Conservation (phyloP, 192 early-diverging fungal genomes). For the Coemansia pectinata region DNA sequence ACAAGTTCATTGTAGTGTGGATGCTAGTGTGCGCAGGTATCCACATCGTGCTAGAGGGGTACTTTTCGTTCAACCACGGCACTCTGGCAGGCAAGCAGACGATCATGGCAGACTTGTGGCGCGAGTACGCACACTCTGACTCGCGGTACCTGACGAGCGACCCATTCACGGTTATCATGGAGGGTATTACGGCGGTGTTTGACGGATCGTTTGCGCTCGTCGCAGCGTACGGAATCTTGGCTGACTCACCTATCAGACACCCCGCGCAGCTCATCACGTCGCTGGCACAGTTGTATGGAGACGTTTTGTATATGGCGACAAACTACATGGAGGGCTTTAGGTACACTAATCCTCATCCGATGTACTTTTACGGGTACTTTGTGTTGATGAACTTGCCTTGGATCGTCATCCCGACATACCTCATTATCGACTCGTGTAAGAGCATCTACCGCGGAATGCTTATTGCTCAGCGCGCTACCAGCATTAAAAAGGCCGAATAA, state of each 20-base stretch:
- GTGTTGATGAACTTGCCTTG: slow-evolving; percentile 79
- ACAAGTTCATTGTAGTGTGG: slow-evolving; percentile 73
- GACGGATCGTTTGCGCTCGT: slow-evolving; percentile 64
- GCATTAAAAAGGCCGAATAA: slow-evolving; percentile 52
- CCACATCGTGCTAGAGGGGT: slow-evolving; percentile 84
- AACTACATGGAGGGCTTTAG: slow-evolving; percentile 66
- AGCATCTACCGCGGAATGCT: slow-evolving; percentile 59
- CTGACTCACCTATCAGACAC: slow-evolving; percentile 58
- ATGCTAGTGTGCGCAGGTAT: slow-evolving; percentile 79
- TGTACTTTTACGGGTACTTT: slow-evolving; percentile 94
- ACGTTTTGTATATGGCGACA: slow-evolving; percentile 79
- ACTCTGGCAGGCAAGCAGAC: slow-evolving; percentile 67
- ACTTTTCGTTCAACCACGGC: slow-evolving; percentile 72
- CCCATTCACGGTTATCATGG: slow-evolving; percentile 80
- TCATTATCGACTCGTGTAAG: slow-evolving; percentile 56
- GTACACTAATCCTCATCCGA: slow-evolving; percentile 69
- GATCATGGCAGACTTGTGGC: slow-evolving; percentile 79
- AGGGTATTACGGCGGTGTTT: slow-evolving; percentile 81
- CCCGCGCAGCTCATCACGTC: slow-evolving; percentile 62
- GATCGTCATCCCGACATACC: slow-evolving; percentile 69
- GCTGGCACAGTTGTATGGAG: slow-evolving; percentile 78
- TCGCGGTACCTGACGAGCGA: slow-evolving; percentile 87
- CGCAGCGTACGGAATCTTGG: slow-evolving; percentile 59
- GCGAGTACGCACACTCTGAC: slow-evolving; percentile 88
- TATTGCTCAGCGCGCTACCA: slow-evolving; percentile 50